phyloP scores from a whole-genome alignment of 352 stramenopile species.

The Pythium brachiatum region DNA sequence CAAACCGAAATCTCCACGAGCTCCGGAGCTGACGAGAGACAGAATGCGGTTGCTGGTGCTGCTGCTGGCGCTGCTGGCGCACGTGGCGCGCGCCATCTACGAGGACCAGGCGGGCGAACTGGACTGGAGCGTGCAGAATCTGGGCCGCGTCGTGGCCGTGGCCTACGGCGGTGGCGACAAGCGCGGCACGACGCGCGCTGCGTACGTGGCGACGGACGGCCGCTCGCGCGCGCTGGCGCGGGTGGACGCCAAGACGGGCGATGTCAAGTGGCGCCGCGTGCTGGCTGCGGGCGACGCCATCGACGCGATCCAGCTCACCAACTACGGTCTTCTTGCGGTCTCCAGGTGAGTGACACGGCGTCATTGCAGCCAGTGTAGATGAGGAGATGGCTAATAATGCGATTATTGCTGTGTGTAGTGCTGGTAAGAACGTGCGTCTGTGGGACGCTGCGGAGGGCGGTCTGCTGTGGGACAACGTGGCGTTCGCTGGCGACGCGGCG shows the following conservation, averaged over 20 bases:
- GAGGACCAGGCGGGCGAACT: slow-evolving; percentile 77
- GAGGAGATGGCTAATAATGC: too few species aligned
- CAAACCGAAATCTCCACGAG: neutral
- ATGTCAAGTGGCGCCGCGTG: slow-evolving; percentile 75
- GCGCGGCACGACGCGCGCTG: slow-evolving; percentile 40
- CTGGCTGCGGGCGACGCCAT: slow-evolving; percentile 57
- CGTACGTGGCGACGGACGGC: slow-evolving; percentile 73
- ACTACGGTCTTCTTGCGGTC: slow-evolving; percentile 59
- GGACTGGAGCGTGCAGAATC: slow-evolving; percentile 70
- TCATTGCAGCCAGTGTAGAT: too few species aligned
- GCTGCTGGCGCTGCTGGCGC: slow-evolving; percentile 20
- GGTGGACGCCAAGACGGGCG: slow-evolving; percentile 64
- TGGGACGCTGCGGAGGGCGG: slow-evolving; percentile 63
- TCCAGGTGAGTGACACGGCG: slow-evolving; percentile 42
- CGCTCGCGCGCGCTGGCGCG: slow-evolving; percentile 58
- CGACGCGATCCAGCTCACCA: slow-evolving; percentile 68
- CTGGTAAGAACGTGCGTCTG: slow-evolving; percentile 56
- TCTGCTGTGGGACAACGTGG: slow-evolving; percentile 69
- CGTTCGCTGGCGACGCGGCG: slow-evolving; percentile 21
- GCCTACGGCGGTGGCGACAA: slow-evolving; percentile 49
- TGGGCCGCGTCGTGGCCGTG: slow-evolving; percentile 50
- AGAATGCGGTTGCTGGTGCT: slow-evolving; percentile 1
- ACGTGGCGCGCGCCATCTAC: slow-evolving; percentile 42
- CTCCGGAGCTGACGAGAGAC: neutral
- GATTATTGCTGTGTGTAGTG: slow-evolving; percentile 21